Evolutionary conservation across 805 yeast species (phyloP), one percentile per base, ranked within the genome.

Genomic region (Saturnispora halmiae): DNA sequence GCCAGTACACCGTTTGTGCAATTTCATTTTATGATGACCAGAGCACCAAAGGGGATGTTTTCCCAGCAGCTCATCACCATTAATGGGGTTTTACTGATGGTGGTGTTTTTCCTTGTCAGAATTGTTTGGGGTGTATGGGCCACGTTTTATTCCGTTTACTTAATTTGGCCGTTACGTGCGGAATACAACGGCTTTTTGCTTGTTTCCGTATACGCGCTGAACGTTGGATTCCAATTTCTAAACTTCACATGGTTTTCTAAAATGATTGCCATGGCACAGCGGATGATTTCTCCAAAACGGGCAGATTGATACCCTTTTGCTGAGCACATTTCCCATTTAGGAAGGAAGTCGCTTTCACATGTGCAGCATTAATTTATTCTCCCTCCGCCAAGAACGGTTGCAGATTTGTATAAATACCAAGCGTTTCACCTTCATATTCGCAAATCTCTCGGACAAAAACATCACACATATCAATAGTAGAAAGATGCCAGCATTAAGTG

Each of bases 1-100:
- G 70, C 83, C 31, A 81, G 94, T 35, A 84, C 96, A 2, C 97
- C 97, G 7, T 92, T 92, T 62, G 95, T 92, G 46, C 94, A 92
- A 61, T 59, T 84, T 56, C 85, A 92, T 60, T 92, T 96, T 96
- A 88, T 81, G 60, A 78, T 86, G 26, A 71, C 82, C 25, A 79
- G 83, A 51, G 66, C 87, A 14, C 92, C 95, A 1, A 69, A 69
- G 1, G 83, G 82, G 3, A 60, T 75, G 3, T 67, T 85, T 38
- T 77, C 82, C 31, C 67, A 66, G 19, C 66, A 54, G 47, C 41
- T 75, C 9, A 72, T 77, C 38, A 55, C 73, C 13, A 51, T 79
- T 50, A 92, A 92, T 58, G 97, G 97, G 0, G 39, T 86, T 7
- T 48, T 73, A 19, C 66, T 92, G 46, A 67, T 92, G 49, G 42